A percentile compares a stretch with the other conserved stretches of the same genome.
Evolutionary conservation across 148 eudicot genomes (phyloP).

Genomic region (Beta vulgaris): DNA sequence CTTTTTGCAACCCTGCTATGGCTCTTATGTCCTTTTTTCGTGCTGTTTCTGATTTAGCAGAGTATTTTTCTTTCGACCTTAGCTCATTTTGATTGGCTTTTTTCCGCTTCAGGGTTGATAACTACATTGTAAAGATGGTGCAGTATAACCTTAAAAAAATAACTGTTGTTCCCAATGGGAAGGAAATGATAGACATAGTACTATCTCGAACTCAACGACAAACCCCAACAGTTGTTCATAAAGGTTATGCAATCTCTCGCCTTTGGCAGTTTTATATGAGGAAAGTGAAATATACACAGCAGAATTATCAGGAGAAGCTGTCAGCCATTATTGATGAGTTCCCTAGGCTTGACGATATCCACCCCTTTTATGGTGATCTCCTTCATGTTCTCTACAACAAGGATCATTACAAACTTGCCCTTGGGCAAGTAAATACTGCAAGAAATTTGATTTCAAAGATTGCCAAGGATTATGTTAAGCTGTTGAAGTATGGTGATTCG

Average conservation of each 20-base stretch:
- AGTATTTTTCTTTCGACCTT: no score
- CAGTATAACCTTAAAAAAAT: conserved; percentile 90
- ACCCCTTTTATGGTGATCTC: conserved; percentile 93
- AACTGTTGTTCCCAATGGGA: conserved; percentile 81
- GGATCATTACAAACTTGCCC: conserved; percentile 97
- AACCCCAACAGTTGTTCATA: conserved; percentile 92
- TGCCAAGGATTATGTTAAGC: conserved; percentile 78
- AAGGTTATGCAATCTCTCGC: conserved; percentile 85
- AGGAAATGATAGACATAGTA: conserved; percentile 80
- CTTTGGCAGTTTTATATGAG: conserved; percentile 92
- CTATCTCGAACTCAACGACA: conserved; percentile 85
- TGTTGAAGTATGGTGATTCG: conserved; percentile 88
- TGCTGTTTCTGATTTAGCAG: background rate
- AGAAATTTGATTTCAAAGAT: conserved; percentile 75
- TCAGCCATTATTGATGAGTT: conserved; percentile 95
- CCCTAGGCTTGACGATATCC: conserved; percentile 83
- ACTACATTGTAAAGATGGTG: conserved; percentile 47
- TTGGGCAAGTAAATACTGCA: conserved; percentile 89
- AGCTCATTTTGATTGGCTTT: background rate
- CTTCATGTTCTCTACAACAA: conserved; percentile 90
- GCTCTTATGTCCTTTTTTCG: background rate
- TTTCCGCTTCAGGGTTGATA: conserved; percentile 8
- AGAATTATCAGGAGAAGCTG: conserved; percentile 77
- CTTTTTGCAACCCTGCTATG: no score
- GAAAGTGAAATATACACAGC: conserved; percentile 81